A percentile compares a stretch with the other conserved stretches of the same genome.
Evolutionary conservation across 805 yeast species (phyloP).

Genomic region (Kluyveromyces wickerhamii): DNA sequence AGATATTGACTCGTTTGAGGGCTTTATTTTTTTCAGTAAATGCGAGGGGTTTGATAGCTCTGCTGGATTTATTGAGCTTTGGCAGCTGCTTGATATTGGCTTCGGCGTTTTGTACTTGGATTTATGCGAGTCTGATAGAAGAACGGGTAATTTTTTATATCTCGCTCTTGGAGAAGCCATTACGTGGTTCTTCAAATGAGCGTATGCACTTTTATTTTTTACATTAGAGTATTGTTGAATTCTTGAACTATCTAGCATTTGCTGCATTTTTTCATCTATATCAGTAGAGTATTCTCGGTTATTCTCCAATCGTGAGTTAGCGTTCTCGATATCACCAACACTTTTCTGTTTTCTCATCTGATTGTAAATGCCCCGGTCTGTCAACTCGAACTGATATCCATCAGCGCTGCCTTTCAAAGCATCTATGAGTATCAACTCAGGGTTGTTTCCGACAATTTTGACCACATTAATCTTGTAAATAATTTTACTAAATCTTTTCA

Average conservation of each 20-base stretch:
- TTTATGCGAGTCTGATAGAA: conserved; percentile 22
- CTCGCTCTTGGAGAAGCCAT: conserved; percentile 23
- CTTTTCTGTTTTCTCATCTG: conserved; percentile 10
- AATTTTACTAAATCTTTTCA: conserved; percentile 24
- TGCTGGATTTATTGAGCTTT: background rate
- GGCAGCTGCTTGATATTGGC: conserved; percentile 4
- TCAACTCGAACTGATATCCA: conserved; percentile 21
- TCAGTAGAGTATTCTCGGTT: conserved; percentile 8
- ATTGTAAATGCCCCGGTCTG: conserved; percentile 30
- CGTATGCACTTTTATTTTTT: conserved; percentile 21
- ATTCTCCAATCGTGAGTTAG: conserved; percentile 1
- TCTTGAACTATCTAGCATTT: conserved; percentile 21
- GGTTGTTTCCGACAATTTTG: conserved; percentile 23
- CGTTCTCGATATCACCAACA: background rate
- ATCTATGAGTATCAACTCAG: conserved; percentile 26
- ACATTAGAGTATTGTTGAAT: conserved; percentile 10
- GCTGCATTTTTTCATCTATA: conserved; percentile 23
- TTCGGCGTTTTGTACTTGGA: conserved; percentile 24
- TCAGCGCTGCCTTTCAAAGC: conserved; percentile 23
- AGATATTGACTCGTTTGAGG: conserved; percentile 5
- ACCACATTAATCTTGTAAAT: conserved; percentile 23
- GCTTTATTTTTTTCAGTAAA: conserved; percentile 19
- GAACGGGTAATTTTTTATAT: conserved; percentile 26
- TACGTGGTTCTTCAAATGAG: conserved; percentile 23
- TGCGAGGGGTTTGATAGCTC: conserved; percentile 17